Conservation (phyloP, 495 filamentous ascomycete species). For the Podospora australis region DNA sequence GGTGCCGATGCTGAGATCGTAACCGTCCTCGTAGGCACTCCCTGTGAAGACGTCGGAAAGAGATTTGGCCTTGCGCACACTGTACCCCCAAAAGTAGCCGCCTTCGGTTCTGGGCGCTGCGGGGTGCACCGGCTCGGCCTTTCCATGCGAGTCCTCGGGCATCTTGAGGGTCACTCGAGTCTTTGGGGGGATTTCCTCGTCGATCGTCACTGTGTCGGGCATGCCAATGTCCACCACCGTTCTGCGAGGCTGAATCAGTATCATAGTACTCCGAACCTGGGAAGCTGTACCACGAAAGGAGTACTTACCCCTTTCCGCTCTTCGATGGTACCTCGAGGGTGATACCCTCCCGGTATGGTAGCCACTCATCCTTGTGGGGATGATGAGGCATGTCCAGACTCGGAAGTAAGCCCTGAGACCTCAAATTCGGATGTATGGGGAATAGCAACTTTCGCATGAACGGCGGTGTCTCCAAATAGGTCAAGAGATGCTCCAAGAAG, state of each 20-base stretch:
- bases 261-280: too few species aligned
- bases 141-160: slow-evolving; percentile 29
- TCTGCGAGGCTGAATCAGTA: slow-evolving; percentile 15
- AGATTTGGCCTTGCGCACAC: slow-evolving; percentile 48
- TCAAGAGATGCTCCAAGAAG: slow-evolving; percentile 65
- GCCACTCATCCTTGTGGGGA: slow-evolving; percentile 57
- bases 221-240: slow-evolving; percentile 58
- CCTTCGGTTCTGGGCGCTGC: slow-evolving; percentile 54
- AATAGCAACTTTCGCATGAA: slow-evolving; percentile 64
- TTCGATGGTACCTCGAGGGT: slow-evolving; percentile 35
- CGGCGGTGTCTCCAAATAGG: slow-evolving; percentile 70
- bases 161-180: slow-evolving; percentile 64
- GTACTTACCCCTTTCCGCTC: slow-evolving; percentile 30
- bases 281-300: too few species aligned
- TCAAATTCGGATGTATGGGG: slow-evolving; percentile 63
- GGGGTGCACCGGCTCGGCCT: slow-evolving; percentile 52
- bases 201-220: slow-evolving; percentile 45
- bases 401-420: slow-evolving; percentile 55
- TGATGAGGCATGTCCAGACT: slow-evolving; percentile 75
- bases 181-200: slow-evolving; percentile 47
- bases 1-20: slow-evolving; percentile 65
- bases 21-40: slow-evolving; percentile 55
- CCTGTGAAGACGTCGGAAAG: slow-evolving; percentile 63
- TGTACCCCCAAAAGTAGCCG: slow-evolving; percentile 77
- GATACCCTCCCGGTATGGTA: slow-evolving; percentile 66